Base-by-base conservation (phyloP, 345 rosid genomes). In the Syzygium aqueum region DNA sequence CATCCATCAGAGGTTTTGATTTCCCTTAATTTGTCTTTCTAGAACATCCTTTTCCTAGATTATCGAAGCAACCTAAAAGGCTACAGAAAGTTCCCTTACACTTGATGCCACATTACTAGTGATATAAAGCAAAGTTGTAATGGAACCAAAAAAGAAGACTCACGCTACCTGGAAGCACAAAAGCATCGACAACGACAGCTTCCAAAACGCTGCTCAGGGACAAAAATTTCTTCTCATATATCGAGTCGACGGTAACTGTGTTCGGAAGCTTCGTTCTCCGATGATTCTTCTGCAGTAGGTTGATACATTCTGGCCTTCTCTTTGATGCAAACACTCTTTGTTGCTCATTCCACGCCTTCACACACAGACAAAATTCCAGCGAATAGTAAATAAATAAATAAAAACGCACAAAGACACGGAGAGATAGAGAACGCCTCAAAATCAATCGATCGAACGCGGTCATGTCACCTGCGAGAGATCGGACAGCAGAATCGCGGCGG, bases 401-500 rank as follows among this genome's bases (percentile, higher is more conserved):
- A n/a, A 15, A 49, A 37, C 27, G 1, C 23, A 46, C 30, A 0
- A 13, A 0, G 37, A 84, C 3, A 16, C 27, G 50, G 57, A 52
- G 27, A 73, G 23, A 84, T 11, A 40, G 17, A 8, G 84, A 77
- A 77, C 25, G 22, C 1, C 25, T 52, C 43, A 2, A 86, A 86
- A 86, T 4, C 46, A 8, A 86, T 50, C 33, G 1, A 85, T 57
- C 78, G 51, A 46, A 27, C 37, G 23, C 37, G 33, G 6, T 23
- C n/a, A 5, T 30, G 22, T 56, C 85, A 95, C 99, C 96, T 94
- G 99, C 91, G 90, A 94, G 84, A 96, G 95, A 87, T 96, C 97
- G 40, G 99, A 94, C 85, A 96, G 92, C 56, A 97, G 87, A 91
- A 97, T 97, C 27, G 98, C 99, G 73, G 96, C 91, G 25, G 99